Conservation (phyloP, 2,329 filamentous ascomycete species). For the Nigrograna mackinnonii region DNA sequence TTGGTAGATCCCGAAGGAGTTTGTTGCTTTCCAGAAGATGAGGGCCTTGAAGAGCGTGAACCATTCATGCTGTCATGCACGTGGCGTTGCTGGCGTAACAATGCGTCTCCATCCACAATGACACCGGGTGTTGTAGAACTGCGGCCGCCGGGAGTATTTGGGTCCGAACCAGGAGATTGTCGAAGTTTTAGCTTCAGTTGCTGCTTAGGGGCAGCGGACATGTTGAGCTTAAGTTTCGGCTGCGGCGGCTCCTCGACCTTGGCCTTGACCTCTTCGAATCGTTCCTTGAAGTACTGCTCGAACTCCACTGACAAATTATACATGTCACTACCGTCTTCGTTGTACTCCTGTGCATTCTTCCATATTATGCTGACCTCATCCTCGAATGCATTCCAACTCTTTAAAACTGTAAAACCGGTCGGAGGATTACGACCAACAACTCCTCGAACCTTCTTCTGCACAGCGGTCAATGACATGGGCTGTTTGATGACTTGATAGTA, state of each 20-base stretch:
- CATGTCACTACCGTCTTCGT: slow-evolving; percentile 89
- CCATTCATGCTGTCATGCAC: slow-evolving; percentile 55
- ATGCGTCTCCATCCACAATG: slow-evolving; percentile 58
- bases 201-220: slow-evolving; percentile 50
- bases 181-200: slow-evolving; percentile 66
- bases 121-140: slow-evolving; percentile 52
- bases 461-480: slow-evolving; percentile 75
- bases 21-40: slow-evolving; percentile 27
- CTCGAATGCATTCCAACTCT: slow-evolving; percentile 81
- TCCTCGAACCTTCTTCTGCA: slow-evolving; percentile 78
- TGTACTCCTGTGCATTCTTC: slow-evolving; percentile 87
- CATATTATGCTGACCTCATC: slow-evolving; percentile 80
- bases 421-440: slow-evolving; percentile 69
- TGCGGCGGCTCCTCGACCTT: slow-evolving; percentile 72
- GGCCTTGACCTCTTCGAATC: slow-evolving; percentile 72
- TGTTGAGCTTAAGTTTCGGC: slow-evolving; percentile 80
- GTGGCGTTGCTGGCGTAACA: slow-evolving; percentile 56
- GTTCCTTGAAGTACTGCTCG: slow-evolving; percentile 71
- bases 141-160: slow-evolving; percentile 41
- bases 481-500: slow-evolving; percentile 85
- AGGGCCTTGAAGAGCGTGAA: slow-evolving; percentile 27
- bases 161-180: slow-evolving; percentile 44
- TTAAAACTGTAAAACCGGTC: slow-evolving; percentile 68
- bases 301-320: slow-evolving; percentile 76
- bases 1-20: slow-evolving; percentile 29